Percentiles rank a stretch among this genome's conserved stretches.
Conservation (phyloP, 164 flowering plant species). For the Piper longum region DNA sequence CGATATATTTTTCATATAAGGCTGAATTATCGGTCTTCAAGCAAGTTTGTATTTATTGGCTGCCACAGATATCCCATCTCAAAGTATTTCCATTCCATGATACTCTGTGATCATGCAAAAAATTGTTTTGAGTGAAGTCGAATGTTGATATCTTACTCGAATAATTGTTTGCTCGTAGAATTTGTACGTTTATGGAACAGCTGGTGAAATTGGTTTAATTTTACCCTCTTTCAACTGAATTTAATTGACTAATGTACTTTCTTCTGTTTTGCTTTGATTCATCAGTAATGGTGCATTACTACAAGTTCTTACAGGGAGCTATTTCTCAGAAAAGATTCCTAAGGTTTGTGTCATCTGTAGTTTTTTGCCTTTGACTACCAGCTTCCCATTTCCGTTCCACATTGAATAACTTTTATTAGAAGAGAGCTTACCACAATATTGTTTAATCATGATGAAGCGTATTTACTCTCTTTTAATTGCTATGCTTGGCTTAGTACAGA, state of each 20-base stretch:
- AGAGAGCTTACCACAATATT: slow-evolving; percentile 3
- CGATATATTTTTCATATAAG: too few relatives aligned
- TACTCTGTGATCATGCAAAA: too few relatives aligned
- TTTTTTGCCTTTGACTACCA: background rate
- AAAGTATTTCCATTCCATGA: too few relatives aligned
- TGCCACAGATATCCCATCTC: too few relatives aligned
- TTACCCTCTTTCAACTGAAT: background rate
- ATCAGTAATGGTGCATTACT: slow-evolving; percentile 90
- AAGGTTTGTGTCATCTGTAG: slow-evolving; percentile 36
- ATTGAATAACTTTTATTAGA: background rate
- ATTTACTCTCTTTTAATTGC: slow-evolving; percentile 8
- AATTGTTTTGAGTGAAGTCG: too few relatives aligned
- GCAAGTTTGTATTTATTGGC: too few relatives aligned
- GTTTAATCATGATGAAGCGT: slow-evolving; percentile 10
- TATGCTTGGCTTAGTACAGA: slow-evolving; percentile 12
- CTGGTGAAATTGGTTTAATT: too few relatives aligned
- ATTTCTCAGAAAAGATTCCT: slow-evolving; percentile 71
- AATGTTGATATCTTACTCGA: too few relatives aligned
- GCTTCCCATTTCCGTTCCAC: background rate
- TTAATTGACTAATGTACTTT: too few relatives aligned
- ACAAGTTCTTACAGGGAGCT: slow-evolving; percentile 74
- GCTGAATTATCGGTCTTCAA: too few relatives aligned
- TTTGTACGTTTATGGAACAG: too few relatives aligned
- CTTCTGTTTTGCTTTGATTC: background rate
- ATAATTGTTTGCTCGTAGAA: too few relatives aligned